phyloP scores from a whole-genome alignment of 345 rosid genomes.

The Rhizophora apiculata region DNA sequence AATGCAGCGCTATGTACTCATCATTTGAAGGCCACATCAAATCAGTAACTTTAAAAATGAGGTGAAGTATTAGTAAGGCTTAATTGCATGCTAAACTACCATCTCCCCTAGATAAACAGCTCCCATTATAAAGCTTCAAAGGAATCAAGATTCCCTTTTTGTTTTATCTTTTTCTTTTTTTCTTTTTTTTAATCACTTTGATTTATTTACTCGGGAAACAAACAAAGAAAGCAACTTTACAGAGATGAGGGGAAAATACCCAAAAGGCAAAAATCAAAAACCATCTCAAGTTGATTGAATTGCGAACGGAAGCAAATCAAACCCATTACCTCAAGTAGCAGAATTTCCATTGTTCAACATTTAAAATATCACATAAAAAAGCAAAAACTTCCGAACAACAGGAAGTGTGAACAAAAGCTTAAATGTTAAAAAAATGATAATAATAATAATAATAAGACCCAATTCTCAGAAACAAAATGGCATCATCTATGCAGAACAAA shows the following conservation, averaged over 20 bases:
- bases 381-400: background rate
- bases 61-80: background rate
- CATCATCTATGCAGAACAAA: background rate
- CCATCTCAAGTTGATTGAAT: background rate
- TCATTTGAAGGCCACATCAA: background rate
- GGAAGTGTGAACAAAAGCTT: background rate
- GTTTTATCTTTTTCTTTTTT: no score
- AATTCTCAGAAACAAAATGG: background rate
- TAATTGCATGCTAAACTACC: background rate
- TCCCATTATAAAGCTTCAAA: background rate
- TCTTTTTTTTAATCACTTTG: background rate
- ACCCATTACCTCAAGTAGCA: slow-evolving; percentile 4
- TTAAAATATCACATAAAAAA: background rate
- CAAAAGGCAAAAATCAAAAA: background rate
- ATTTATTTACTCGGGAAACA: background rate
- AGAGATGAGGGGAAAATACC: background rate
- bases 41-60: background rate
- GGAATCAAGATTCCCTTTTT: no score
- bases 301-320: background rate
- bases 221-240: background rate
- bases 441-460: background rate
- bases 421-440: background rate
- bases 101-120: background rate
- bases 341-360: background rate
- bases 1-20: background rate